Conservation (phyloP, 345 rosid species). For the Anastatica hierochuntica region DNA sequence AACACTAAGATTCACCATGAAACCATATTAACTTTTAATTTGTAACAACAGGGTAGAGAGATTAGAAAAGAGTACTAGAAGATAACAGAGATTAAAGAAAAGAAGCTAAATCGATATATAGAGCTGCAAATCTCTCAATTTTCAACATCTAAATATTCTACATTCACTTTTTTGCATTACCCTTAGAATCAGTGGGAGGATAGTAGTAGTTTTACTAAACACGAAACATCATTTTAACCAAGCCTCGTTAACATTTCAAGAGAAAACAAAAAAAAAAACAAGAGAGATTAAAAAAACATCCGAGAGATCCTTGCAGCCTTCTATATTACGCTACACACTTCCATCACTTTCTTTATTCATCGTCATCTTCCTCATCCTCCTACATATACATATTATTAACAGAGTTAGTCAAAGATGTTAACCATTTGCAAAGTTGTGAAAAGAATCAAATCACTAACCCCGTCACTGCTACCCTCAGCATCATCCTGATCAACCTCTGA, state of each 20-base stretch:
- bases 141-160: conserved; percentile 10
- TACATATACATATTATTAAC: not conserved
- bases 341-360: conserved; percentile 17
- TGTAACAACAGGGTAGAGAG: too few species aligned
- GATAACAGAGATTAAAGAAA: not conserved
- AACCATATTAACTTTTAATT: too few species aligned
- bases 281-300: not conserved
- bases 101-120: not conserved
- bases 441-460: conserved; percentile 27
- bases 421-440: not conserved
- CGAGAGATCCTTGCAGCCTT: conserved; percentile 18
- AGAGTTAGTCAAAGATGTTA: not conserved
- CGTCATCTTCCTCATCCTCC: conserved; percentile 52
- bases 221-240: too few species aligned
- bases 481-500: conserved; percentile 95
- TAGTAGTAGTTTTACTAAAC: conserved; percentile 11
- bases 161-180: conserved; percentile 11
- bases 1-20: too few species aligned
- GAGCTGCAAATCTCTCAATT: conserved; percentile 36
- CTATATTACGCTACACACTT: conserved; percentile 24
- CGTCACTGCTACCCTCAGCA: conserved; percentile 74
- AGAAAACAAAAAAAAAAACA: not conserved
- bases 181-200: conserved; percentile 23
- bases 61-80: not conserved
- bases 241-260: too few species aligned